phyloP scores from a whole-genome alignment of 805 yeast genomes.

The Priceomyces haplophilus region DNA sequence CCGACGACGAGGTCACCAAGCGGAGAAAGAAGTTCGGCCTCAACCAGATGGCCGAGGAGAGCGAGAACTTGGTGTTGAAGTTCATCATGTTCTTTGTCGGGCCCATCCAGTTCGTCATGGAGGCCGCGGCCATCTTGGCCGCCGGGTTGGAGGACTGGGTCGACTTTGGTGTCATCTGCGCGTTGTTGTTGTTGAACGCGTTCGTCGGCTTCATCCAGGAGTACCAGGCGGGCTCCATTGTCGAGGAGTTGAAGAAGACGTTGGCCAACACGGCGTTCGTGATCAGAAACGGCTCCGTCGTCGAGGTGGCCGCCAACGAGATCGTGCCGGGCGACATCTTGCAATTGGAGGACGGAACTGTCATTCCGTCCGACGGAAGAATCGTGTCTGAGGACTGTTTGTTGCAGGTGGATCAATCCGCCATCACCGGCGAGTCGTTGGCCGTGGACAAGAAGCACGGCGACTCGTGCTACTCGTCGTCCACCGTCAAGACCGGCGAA shows the following conservation, averaged over 20 bases:
- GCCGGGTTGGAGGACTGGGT: conserved; percentile 98
- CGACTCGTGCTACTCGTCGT: conserved; percentile 86
- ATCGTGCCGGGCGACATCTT: conserved; percentile 94
- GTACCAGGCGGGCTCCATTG: conserved; percentile 97
- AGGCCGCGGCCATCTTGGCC: conserved; percentile 92
- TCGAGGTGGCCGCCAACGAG: conserved; percentile 77
- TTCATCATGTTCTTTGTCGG: conserved; percentile 87
- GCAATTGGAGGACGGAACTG: conserved; percentile 89
- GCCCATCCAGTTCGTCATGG: conserved; percentile 97
- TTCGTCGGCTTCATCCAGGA: conserved; percentile 95
- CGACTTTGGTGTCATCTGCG: conserved; percentile 96
- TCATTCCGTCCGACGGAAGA: conserved; percentile 91
- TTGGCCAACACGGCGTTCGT: conserved; percentile 86
- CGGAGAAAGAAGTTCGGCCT: conserved; percentile 90
- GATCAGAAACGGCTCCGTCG: conserved; percentile 74
- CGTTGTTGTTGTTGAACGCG: conserved; percentile 81
- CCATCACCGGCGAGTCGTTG: conserved; percentile 95
- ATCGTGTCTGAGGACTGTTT: conserved; percentile 79
- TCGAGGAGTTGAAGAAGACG: conserved; percentile 93
- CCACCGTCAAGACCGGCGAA: conserved; percentile 94
- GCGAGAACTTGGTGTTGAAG: conserved; percentile 74
- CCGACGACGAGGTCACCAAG: conserved; percentile 70
- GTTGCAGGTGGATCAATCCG: conserved; percentile 93
- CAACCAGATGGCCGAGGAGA: conserved; percentile 88
- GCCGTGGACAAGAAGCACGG: conserved; percentile 91